phyloP scores from a whole-genome alignment of 2,329 filamentous ascomycete species.

The Proliferodiscus dingleyae region DNA sequence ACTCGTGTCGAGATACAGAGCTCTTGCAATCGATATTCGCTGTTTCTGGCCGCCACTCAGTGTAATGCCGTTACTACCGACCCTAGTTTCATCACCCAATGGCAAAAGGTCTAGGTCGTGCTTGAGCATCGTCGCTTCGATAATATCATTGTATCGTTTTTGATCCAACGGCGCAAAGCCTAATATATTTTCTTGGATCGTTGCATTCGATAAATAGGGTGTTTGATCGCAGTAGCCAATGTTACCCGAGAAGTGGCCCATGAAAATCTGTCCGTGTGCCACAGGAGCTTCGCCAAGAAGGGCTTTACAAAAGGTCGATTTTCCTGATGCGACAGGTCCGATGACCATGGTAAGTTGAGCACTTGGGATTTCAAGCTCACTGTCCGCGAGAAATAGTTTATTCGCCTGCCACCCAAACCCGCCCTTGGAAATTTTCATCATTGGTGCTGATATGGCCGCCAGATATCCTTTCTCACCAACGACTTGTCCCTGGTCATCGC shows the following conservation, averaged over 20 bases:
- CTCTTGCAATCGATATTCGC: slow-evolving; percentile 24
- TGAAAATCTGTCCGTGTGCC: too few species aligned
- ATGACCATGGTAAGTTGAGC: slow-evolving; percentile 23
- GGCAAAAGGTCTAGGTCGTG: slow-evolving; percentile 21
- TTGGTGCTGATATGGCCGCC: too few species aligned
- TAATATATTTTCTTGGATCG: slow-evolving; percentile 37
- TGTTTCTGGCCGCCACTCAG: slow-evolving; percentile 17
- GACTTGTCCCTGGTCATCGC: too few species aligned
- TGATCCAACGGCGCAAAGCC: slow-evolving; percentile 33
- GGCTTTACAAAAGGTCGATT: slow-evolving; percentile 23
- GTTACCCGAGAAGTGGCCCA: neutral
- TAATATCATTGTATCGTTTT: slow-evolving; percentile 31
- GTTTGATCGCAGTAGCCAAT: slow-evolving; percentile 40
- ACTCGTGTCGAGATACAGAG: slow-evolving; percentile 13
- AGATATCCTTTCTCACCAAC: too few species aligned
- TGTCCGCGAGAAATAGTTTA: neutral
- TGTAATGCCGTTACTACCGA: slow-evolving; percentile 19
- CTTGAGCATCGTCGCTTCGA: slow-evolving; percentile 21
- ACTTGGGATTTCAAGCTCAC: slow-evolving; percentile 1
- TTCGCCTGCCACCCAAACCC: slow-evolving; percentile 5
- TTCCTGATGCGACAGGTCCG: slow-evolving; percentile 30
- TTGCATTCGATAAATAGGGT: slow-evolving; percentile 39
- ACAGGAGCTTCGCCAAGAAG: slow-evolving; percentile 23
- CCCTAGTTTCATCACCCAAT: slow-evolving; percentile 21
- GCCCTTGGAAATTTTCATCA: slow-evolving; percentile 3